Percentiles rank a stretch among this genome's conserved stretches.
Conservation (phyloP, 2,329 filamentous ascomycete species). For the Sclerotiophoma versabilis region DNA sequence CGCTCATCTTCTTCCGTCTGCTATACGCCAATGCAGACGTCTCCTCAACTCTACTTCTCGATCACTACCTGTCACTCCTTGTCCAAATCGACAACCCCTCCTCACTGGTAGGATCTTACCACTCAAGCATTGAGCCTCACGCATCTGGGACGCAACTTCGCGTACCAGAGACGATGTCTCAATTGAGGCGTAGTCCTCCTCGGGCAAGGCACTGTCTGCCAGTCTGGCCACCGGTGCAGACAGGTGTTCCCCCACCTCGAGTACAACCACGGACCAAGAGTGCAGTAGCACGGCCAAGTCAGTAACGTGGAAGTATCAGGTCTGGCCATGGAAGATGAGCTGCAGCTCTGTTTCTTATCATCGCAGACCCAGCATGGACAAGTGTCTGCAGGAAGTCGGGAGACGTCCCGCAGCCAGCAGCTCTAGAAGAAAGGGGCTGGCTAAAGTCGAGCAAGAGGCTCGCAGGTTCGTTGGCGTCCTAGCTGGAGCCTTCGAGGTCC, state of each 20-base stretch:
- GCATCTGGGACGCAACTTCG: slow-evolving; percentile 11
- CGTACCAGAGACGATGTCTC: slow-evolving; percentile 3
- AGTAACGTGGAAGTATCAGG: slow-evolving; percentile 3
- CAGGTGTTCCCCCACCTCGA: slow-evolving; percentile 9
- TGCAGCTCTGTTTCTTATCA: not conserved
- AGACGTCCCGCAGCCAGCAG: slow-evolving; percentile 23
- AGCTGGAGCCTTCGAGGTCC: not conserved
- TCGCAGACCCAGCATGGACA: not conserved
- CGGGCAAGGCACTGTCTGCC: slow-evolving; percentile 17
- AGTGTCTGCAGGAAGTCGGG: slow-evolving; percentile 17
- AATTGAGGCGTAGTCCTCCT: not conserved
- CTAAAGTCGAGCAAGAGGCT: slow-evolving; percentile 11
- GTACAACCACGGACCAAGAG: slow-evolving; percentile 11
- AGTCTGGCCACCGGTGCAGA: slow-evolving; percentile 17
- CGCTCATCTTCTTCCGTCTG: not conserved
- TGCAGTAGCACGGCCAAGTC: slow-evolving; percentile 5
- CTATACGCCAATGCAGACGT: slow-evolving; percentile 1
- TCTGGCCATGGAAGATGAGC: slow-evolving; percentile 6
- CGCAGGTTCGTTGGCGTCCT: slow-evolving; percentile 10
- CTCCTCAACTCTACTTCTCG: not conserved
- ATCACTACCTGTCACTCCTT: not conserved
- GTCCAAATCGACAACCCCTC: not conserved
- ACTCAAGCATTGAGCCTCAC: not conserved
- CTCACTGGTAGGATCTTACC: not conserved
- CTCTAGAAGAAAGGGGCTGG: not conserved